Base-by-base conservation (phyloP, 345 rosid species). In the Barbarea vulgaris region DNA sequence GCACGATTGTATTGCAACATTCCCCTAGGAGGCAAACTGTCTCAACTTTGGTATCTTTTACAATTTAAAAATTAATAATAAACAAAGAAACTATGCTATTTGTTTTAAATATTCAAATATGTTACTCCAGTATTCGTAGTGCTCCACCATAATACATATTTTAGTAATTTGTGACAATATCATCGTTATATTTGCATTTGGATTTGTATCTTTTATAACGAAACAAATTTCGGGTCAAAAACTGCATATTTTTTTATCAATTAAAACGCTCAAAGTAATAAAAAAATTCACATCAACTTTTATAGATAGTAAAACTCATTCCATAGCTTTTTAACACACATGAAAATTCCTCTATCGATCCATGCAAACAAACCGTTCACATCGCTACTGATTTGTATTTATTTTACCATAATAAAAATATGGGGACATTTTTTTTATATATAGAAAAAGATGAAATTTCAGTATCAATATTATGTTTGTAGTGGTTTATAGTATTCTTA, bases 1-100 rank as follows among this genome's bases (percentile, higher is more conserved):
- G 85, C 98, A 86, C 84, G 69, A 67, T 60, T 66, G 51, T 73
- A 47, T 82, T 67, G 86, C 84, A 87, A 82, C 87, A 88, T 82
- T 83, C 87, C 85, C 84, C 74, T 73, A 73, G 95, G 93, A 86
- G 86, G 89, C 95, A 89, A 80, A 89, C 83, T 74, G 80, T 85
- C 87, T 57, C 77, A 75, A 15, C 55, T 60, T 73, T 50, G 69
- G 24, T 60, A 60, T 55, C 47, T 19, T 41, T 61, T 31, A 50
- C 64, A 33, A 52, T 59, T 18, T 22, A 9, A 11, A 30, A 18
- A 51, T 17, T 7, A 7, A 46, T 46, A 62, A 64, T 47, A 51
- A 28, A 47, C 12, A 54, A 54, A 64, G n/a, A 67, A 57, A 48
- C 21, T 44, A 60, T 37, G 53, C 13, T 59, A 39, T 57, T 56